Evolutionary conservation across 169 alveolate genomes (phyloP).

Genomic region (Plasmodium sp.): DNA sequence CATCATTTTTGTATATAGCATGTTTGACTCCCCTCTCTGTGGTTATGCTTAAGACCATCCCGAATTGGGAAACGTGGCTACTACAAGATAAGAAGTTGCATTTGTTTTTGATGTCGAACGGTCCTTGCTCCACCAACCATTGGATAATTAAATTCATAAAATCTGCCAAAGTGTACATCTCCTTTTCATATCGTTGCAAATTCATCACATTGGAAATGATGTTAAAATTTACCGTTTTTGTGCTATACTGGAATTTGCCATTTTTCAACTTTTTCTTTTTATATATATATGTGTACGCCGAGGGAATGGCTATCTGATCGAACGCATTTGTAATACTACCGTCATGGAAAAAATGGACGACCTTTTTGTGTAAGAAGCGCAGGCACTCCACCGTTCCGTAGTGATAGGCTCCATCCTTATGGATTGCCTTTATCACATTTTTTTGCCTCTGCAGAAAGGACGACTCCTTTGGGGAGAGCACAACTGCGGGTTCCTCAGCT

Average conservation of each 20-base stretch:
- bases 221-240: slow-evolving; percentile 2
- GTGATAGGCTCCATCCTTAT: slow-evolving; percentile 1
- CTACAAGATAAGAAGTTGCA: slow-evolving; percentile 22
- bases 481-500: neutral
- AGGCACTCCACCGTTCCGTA: slow-evolving; percentile 30
- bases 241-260: neutral
- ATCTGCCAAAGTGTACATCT: slow-evolving; percentile 15
- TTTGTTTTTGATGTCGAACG: neutral
- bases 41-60: slow-evolving; percentile 25
- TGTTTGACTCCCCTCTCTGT: neutral
- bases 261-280: neutral
- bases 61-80: neutral
- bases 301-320: slow-evolving; percentile 46
- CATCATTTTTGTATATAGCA: slow-evolving; percentile 45
- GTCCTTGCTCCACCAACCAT: slow-evolving; percentile 10
- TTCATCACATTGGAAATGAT: slow-evolving; percentile 61
- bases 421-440: slow-evolving; percentile 1
- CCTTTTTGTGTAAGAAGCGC: slow-evolving; percentile 37
- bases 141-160: slow-evolving; percentile 22
- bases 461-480: neutral
- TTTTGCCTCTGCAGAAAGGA: neutral
- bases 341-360: slow-evolving; percentile 9
- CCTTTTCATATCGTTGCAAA: slow-evolving; percentile 41
- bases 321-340: slow-evolving; percentile 30
- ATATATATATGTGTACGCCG: neutral